phyloP scores from a whole-genome alignment of 805 yeast genomes.

The Wickerhamomyces xylosicus region DNA sequence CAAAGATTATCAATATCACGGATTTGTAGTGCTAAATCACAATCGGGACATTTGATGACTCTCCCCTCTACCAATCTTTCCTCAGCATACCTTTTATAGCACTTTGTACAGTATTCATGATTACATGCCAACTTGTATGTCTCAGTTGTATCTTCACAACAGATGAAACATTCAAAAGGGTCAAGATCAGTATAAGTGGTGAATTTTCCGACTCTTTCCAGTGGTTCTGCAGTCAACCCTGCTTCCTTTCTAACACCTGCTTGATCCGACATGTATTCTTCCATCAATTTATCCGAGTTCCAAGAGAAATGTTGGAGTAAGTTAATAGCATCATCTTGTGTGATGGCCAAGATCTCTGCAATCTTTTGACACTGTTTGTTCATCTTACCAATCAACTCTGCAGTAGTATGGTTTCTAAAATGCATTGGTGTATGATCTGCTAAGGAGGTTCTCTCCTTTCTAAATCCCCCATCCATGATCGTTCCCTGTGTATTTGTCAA shows the following conservation, averaged over 20 bases:
- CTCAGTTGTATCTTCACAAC: conserved; percentile 47
- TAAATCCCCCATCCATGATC: too few species aligned
- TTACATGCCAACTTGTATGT: conserved; percentile 52
- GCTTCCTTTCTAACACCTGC: conserved; percentile 23
- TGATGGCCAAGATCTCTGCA: conserved; percentile 26
- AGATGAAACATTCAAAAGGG: conserved; percentile 49
- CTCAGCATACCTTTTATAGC: conserved; percentile 54
- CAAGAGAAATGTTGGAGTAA: conserved; percentile 41
- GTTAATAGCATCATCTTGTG: conserved; percentile 29
- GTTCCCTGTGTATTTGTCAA: too few species aligned
- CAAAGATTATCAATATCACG: conserved; percentile 31
- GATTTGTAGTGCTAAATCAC: conserved; percentile 28
- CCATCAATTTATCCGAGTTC: conserved; percentile 50
- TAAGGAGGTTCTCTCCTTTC: background rate
- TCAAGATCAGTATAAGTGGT: conserved; percentile 6
- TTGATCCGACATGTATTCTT: conserved; percentile 38
- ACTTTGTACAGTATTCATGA: conserved; percentile 59
- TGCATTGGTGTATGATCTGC: background rate
- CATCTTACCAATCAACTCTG: conserved; percentile 14
- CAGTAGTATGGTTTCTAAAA: conserved; percentile 19
- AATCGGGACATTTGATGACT: conserved; percentile 57
- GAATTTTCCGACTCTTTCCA: background rate
- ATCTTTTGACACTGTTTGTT: conserved; percentile 23
- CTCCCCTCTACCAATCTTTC: conserved; percentile 32
- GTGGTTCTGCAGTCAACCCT: conserved; percentile 19